phyloP scores from a whole-genome alignment of 495 filamentous ascomycete genomes.

The Penicillium cataractarum region DNA sequence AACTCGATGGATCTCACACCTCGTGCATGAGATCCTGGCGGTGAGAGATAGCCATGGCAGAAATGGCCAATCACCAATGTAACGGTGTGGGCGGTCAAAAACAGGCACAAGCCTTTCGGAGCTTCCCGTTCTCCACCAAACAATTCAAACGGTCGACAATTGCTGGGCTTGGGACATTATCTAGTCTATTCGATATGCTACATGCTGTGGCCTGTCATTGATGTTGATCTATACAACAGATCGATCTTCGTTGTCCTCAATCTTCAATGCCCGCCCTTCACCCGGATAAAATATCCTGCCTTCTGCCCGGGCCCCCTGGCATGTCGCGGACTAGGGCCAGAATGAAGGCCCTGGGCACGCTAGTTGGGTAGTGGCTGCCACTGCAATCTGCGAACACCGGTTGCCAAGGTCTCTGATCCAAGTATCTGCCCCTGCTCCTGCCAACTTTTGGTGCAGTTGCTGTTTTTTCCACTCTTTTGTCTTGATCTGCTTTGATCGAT shows the following conservation, averaged over 20 bases:
- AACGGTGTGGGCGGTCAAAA: neutral
- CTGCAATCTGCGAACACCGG: conserved; percentile 24
- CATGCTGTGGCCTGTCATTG: neutral
- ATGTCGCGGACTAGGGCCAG: conserved; percentile 12
- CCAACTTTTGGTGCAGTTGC: neutral
- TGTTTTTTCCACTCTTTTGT: neutral
- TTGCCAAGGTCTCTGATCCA: conserved; percentile 23
- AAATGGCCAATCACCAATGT: neutral
- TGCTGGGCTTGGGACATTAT: neutral
- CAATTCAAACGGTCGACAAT: neutral
- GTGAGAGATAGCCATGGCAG: neutral
- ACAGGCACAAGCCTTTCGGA: conserved; percentile 2
- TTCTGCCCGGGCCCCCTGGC: conserved; percentile 6
- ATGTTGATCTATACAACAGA: neutral
- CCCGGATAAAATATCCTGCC: neutral
- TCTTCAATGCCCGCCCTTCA: neutral
- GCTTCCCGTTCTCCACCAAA: neutral
- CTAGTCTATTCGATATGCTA: neutral
- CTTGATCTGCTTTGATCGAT: neutral
- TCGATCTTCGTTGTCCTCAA: neutral
- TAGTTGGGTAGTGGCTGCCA: conserved; percentile 12
- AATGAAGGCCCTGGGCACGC: conserved; percentile 12
- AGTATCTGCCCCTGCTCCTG: conserved; percentile 15
- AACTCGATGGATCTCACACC: too few relatives aligned
- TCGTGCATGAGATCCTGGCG: neutral